Conservation (phyloP, 2,329 filamentous ascomycete species). For the Claviceps sp. region DNA sequence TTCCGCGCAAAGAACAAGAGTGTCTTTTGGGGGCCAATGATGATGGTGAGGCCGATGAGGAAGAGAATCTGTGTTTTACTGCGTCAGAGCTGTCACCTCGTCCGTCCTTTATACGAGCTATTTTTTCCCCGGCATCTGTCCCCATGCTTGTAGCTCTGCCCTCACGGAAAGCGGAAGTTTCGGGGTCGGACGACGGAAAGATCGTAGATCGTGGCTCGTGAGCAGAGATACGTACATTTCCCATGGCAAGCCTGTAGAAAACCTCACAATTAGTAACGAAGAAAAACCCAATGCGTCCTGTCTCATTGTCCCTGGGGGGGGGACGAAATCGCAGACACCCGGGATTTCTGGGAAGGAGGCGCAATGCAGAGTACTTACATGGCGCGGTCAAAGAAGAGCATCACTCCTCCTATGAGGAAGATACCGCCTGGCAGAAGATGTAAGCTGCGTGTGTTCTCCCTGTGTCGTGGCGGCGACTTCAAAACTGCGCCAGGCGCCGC, state of each 20-base stretch:
- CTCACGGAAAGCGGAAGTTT: not conserved
- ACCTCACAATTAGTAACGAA: not conserved
- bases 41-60: conserved; percentile 87
- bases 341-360: not conserved
- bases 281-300: not conserved
- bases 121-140: not conserved
- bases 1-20: conserved; percentile 85
- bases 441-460: conserved; percentile 10
- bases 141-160: not conserved
- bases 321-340: no score
- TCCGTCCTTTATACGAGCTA: not conserved
- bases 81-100: conserved; percentile 5
- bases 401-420: conserved; percentile 85
- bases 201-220: not conserved
- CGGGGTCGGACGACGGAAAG: not conserved
- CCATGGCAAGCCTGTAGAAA: conserved; percentile 72
- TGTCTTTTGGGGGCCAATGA: conserved; percentile 87
- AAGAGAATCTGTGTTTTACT: conserved; percentile 68
- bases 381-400: conserved; percentile 95
- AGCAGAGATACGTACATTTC: conserved; percentile 51
- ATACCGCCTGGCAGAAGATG: conserved; percentile 53
- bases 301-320: not conserved
- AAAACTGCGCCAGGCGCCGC: no score
- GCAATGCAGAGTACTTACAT: conserved; percentile 48
- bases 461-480: conserved; percentile 1